Evolutionary conservation across 129 eudicot genomes (phyloP).

Genomic region (Erigeron canadensis): DNA sequence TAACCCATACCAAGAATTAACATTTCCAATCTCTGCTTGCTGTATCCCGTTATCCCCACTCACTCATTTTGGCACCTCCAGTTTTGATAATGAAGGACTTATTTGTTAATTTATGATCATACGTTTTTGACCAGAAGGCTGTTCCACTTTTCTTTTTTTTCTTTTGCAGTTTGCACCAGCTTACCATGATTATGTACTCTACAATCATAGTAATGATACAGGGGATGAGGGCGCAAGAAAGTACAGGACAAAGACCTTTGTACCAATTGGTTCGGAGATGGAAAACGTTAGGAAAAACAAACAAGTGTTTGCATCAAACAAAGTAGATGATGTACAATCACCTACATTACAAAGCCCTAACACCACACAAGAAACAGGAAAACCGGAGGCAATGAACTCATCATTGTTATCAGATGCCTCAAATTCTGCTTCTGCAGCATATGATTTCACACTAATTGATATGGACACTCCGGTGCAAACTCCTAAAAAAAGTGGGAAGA

Average conservation of each 20-base stretch:
- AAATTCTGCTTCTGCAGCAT: constrained; percentile 41
- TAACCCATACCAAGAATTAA: too few species aligned
- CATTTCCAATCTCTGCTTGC: too few species aligned
- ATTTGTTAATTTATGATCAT: neutral
- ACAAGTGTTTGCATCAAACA: constrained; percentile 47
- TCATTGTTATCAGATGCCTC: constrained; percentile 58
- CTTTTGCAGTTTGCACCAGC: constrained; percentile 96
- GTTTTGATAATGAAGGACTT: constrained; percentile 5
- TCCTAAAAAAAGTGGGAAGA: constrained; percentile 35
- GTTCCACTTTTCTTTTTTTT: neutral
- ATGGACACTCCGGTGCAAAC: constrained; percentile 68
- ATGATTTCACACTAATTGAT: constrained; percentile 77
- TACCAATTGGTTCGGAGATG: constrained; percentile 96
- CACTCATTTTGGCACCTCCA: neutral
- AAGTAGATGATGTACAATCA: constrained; percentile 20
- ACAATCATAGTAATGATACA: constrained; percentile 68
- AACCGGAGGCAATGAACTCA: constrained; percentile 66
- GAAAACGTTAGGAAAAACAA: constrained; percentile 81
- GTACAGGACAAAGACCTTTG: constrained; percentile 87
- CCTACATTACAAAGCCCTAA: constrained; percentile 40
- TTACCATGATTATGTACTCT: constrained; percentile 94
- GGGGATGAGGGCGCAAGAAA: constrained; percentile 74
- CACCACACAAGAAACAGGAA: constrained; percentile 28
- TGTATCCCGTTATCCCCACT: neutral
- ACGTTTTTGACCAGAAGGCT: neutral